Evolutionary conservation across 805 yeast genomes (phyloP), one percentile per base, ranked within the genome.

Genomic region (Scheffersomyces amazonensis): DNA sequence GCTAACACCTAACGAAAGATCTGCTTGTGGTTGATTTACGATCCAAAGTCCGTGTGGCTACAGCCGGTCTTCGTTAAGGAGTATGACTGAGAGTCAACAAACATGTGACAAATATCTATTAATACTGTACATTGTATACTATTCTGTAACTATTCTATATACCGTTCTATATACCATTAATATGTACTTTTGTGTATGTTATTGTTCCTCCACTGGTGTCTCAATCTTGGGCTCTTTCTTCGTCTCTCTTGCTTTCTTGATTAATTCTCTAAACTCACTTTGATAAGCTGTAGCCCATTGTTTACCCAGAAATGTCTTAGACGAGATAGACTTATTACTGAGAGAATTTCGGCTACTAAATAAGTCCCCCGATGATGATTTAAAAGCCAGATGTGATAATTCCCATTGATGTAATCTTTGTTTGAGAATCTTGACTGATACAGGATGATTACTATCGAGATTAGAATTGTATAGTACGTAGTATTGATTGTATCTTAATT

Each of bases 391-490:
- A 51, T 60, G 70, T 17, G 62, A 54, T 55, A 56, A 45, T 51
- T 88, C 96, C 95, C 95, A 85, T 49, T 79, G 78, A 16, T 62
- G 56, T 27, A 90, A 66, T 36, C 73, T 74, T 37, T 72, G 76
- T 34, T 76, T 66, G 34, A 90, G 57, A 4, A 76, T 74, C 27
- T 66, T 61, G 16, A 78, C 80, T 18, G 76, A 60, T 3, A 75
- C 76, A 0, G 96, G 96, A 21, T 67, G 70, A 24, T 75, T 64
- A 5, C 89, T 75, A 53, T 88, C 96, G 31, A 81, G 72, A 52
- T 88, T 88, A 10, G 96, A 81, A 53, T 90, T 90, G 80, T 82
- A 84, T 9, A 88, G 53, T 22, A 81, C 77, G 39, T 83, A 78
- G 64, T 80, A 90, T 47, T 89, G 91, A 44, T 78, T 81, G 53